These are phyloP conservation scores for Blastocystis sp. DNA, from an alignment of 352 stramenopile genomes.

Conservation along the genomic window DNA sequence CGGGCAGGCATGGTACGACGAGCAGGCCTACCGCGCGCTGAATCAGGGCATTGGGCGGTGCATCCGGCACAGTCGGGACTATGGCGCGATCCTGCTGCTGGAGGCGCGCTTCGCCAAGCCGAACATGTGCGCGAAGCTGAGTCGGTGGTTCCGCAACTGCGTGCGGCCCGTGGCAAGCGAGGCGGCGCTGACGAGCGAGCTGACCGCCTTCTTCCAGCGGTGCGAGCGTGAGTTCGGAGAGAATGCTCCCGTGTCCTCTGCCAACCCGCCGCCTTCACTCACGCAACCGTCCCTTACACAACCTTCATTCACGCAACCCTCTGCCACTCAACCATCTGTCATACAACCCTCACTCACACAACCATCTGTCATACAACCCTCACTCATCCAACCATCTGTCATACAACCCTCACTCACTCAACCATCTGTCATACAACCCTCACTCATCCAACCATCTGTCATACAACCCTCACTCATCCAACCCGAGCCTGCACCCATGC, in stretches of 20 bases:
- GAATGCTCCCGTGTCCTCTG: not conserved
- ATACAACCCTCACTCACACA: not conserved
- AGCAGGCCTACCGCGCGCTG: slow-evolving; percentile 79
- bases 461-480: not conserved
- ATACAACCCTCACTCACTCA: too few species aligned
- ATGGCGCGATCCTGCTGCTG: slow-evolving; percentile 91
- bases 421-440: not conserved
- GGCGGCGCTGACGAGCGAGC: not conserved
- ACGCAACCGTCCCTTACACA: not conserved
- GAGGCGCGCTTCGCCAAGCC: slow-evolving; percentile 90
- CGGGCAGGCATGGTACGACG: slow-evolving; percentile 46
- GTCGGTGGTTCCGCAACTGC: slow-evolving; percentile 88
- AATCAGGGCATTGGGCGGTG: slow-evolving; percentile 98
- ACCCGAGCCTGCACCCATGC: not conserved
- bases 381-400: not conserved
- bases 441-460: not conserved
- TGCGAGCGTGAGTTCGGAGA: not conserved
- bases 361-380: not conserved
- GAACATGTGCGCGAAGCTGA: slow-evolving; percentile 86
- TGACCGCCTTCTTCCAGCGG: slow-evolving; percentile 34
- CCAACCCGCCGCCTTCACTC: not conserved
- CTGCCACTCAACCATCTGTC: not conserved
- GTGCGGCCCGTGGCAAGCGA: not conserved
- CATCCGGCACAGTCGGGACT: slow-evolving; percentile 96
- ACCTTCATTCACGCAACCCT: not conserved